Base-by-base conservation (phyloP, 169 alveolate genomes). In the Eimeria zaria region DNA sequence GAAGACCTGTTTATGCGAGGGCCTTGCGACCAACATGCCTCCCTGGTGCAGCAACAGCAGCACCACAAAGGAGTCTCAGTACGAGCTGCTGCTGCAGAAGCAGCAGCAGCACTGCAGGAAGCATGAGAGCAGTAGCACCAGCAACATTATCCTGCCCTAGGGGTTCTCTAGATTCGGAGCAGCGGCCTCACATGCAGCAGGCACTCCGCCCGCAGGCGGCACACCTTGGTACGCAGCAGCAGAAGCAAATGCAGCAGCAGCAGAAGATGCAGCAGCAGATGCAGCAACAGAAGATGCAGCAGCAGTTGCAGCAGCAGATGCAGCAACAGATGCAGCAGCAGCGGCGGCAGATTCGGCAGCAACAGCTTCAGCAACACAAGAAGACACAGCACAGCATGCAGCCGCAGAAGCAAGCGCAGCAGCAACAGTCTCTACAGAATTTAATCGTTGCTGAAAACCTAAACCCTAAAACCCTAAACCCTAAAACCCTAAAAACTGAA, bases 31-130 rank as follows among this genome's bases (percentile, higher is more conserved):
- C 85, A 74, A 6, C 41, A 41, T 36, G 36, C 36, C 85, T 20
- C 20, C 51, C n/a, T n/a, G n/a, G 39, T 74, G 58, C 62, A 20
- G 20, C 41, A 22, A 11, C 85, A 41, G 39, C 58, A 20, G 18
- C 85, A 41, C 39, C 85, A 74, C 85, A 74, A 46, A n/a, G 85
- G 58, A 74, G 85, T 60, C 11, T 7, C 85, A 74, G 85, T 60
- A 44, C 60, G 16, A 46, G 85, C 33, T 41, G 85, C 83, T 36
- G 83, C 51, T 16, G 53, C 53, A 39, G 83, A 53, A 36, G n/a
- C n/a, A 73, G 83, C 46, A 36, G 14, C 30, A 73, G 39, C 30
- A 24, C 85, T 11, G 44, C 85, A 74, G 58, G 62, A 46, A 41
- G 41, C 53, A 74, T 48, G 20, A 74, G 36, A 74, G 39, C 85